These are phyloP conservation scores for Theileria annulata DNA, from an alignment of 169 alveolate genomes.

Conservation along the genomic window DNA sequence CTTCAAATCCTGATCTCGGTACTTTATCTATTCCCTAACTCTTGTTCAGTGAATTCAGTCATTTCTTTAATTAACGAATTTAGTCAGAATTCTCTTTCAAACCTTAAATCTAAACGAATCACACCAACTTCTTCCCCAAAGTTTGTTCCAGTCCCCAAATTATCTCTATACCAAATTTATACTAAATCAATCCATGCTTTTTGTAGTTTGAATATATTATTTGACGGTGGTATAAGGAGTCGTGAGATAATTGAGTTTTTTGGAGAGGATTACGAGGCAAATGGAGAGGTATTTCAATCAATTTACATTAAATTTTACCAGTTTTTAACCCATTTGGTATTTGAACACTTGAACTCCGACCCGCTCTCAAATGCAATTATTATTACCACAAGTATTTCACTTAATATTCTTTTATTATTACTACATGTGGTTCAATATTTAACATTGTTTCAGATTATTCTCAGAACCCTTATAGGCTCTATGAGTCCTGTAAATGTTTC, in stretches of 20 bases:
- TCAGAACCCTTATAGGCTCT: slow-evolving; percentile 32
- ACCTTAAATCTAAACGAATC: slow-evolving; percentile 1
- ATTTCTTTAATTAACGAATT: slow-evolving; percentile 11
- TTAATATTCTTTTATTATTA: no score
- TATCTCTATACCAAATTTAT: no score
- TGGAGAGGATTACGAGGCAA: slow-evolving; percentile 31
- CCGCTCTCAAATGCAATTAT: slow-evolving; percentile 31
- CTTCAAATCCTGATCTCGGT: not conserved
- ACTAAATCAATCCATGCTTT: no score
- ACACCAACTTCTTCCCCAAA: slow-evolving; percentile 25
- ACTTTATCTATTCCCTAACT: not conserved
- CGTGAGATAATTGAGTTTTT: slow-evolving; percentile 51
- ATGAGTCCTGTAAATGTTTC: slow-evolving; percentile 17
- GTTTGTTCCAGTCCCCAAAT: not conserved
- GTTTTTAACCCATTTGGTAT: slow-evolving; percentile 26
- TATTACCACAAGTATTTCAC: slow-evolving; percentile 48
- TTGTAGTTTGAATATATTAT: slow-evolving; percentile 12
- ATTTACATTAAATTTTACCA: not conserved
- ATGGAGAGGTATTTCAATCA: slow-evolving; percentile 20
- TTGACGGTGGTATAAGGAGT: slow-evolving; percentile 46
- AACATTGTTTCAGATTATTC: slow-evolving; percentile 22
- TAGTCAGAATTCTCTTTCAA: slow-evolving; percentile 26
- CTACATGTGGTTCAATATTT: no score
- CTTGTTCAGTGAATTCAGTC: not conserved
- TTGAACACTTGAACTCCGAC: slow-evolving; percentile 28